phyloP scores from a whole-genome alignment of 768 basidiomycete genomes.

The Trametes cubensis region DNA sequence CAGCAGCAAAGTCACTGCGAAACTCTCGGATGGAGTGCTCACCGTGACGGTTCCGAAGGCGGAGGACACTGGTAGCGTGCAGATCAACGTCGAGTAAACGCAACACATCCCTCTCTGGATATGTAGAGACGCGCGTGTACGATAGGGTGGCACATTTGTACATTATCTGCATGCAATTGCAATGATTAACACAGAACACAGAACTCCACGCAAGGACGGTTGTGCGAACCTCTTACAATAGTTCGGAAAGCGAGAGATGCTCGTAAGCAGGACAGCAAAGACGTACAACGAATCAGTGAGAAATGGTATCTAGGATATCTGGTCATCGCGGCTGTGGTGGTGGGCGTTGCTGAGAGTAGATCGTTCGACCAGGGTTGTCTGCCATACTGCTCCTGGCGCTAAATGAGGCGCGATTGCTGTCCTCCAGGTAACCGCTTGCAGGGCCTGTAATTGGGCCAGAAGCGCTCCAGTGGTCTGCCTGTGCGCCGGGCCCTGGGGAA shows the following conservation, averaged over 20 bases:
- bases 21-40: slow-evolving; percentile 69
- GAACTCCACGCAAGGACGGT: too few relatives aligned
- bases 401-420: slow-evolving; percentile 3
- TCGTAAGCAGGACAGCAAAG: too few relatives aligned
- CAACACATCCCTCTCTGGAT: too few relatives aligned
- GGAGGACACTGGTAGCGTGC: slow-evolving; percentile 57
- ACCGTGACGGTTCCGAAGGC: slow-evolving; percentile 62
- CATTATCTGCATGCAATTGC: slow-evolving; percentile 10
- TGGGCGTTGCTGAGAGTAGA: slow-evolving; percentile 31
- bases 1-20: slow-evolving; percentile 58
- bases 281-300: too few relatives aligned
- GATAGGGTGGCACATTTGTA: slow-evolving; percentile 10
- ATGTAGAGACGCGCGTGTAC: slow-evolving; percentile 1
- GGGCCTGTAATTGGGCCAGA: slow-evolving; percentile 25
- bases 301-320: too few relatives aligned
- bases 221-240: slow-evolving; percentile 2
- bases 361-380: slow-evolving; percentile 33
- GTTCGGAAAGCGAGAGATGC: background rate
- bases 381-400: slow-evolving; percentile 17
- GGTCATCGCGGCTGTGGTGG: slow-evolving; percentile 13
- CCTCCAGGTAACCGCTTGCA: slow-evolving; percentile 27
- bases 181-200: background rate
- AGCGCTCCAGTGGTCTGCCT: slow-evolving; percentile 2
- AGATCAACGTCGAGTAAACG: slow-evolving; percentile 45
- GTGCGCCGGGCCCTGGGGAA: background rate